Percentiles rank a stretch among this genome's conserved stretches.
Conservation (phyloP, 1,139 yeast genomes). For the Kodamaea ohmeri region DNA sequence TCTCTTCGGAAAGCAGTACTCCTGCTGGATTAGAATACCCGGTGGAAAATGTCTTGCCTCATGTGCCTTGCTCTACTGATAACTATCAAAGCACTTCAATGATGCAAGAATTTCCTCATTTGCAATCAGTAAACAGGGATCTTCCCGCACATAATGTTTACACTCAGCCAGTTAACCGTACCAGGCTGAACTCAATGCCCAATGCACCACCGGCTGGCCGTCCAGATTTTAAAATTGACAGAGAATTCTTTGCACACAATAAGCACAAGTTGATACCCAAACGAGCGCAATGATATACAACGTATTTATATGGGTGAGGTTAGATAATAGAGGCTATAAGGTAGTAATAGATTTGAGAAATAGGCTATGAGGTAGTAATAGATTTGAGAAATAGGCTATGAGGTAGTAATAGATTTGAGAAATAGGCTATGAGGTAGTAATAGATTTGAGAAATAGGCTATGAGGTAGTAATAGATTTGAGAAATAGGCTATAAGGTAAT, state of each 20-base stretch:
- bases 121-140: neutral
- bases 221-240: conserved; percentile 11
- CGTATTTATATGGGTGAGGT: too few species aligned
- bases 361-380: too few species aligned
- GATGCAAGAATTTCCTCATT: conserved; percentile 1
- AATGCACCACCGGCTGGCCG: neutral
- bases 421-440: too few species aligned
- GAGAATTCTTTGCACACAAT: conserved; percentile 13
- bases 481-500: too few species aligned
- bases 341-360: too few species aligned
- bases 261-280: conserved; percentile 15
- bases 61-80: neutral
- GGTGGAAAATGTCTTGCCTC: conserved; percentile 1
- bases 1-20: neutral
- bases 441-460: too few species aligned
- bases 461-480: too few species aligned
- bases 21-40: neutral
- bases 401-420: too few species aligned
- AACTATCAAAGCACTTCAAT: conserved; percentile 4
- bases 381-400: too few species aligned
- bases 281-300: too few species aligned
- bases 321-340: too few species aligned
- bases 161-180: neutral
- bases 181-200: conserved; percentile 4
- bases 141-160: neutral